These are phyloP conservation scores for Pachyrhizus erosus DNA, from an alignment of 306 rosid genomes.

Conservation along the genomic window DNA sequence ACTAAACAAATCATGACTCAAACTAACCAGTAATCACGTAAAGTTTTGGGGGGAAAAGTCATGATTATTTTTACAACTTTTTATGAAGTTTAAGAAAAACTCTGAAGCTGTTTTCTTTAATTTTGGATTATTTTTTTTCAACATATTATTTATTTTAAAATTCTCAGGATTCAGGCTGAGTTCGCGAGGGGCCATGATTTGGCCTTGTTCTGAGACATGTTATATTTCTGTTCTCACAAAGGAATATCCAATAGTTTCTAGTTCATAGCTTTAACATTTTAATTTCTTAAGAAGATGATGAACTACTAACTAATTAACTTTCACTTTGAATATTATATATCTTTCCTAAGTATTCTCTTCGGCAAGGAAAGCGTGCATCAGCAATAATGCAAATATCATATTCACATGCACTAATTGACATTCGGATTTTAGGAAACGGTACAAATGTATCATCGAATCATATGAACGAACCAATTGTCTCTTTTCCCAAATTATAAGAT, in stretches of 20 bases:
- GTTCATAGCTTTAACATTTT: not conserved
- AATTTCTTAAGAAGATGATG: slow-evolving; percentile 10
- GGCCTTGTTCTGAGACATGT: not conserved
- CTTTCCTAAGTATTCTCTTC: not conserved
- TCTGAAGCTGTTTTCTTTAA: not conserved
- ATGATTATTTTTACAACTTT: not conserved
- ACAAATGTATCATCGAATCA: not conserved
- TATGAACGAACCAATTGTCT: not conserved
- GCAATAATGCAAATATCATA: slow-evolving; percentile 43
- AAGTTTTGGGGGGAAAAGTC: too few species aligned
- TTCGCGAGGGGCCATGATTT: not conserved
- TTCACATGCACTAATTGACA: slow-evolving; percentile 27
- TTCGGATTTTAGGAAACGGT: not conserved
- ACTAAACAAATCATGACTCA: not conserved
- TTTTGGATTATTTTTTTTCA: not conserved
- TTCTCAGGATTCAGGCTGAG: not conserved
- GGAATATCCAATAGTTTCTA: not conserved
- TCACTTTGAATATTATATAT: slow-evolving; percentile 11
- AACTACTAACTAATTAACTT: not conserved
- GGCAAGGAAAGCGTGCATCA: slow-evolving; percentile 21
- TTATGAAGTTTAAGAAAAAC: not conserved
- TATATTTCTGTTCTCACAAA: not conserved
- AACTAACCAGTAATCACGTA: not conserved
- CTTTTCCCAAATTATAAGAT: slow-evolving; percentile 8
- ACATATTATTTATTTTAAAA: not conserved